Conservation (phyloP, 495 filamentous ascomycete species). For the Penicillium angulare region DNA sequence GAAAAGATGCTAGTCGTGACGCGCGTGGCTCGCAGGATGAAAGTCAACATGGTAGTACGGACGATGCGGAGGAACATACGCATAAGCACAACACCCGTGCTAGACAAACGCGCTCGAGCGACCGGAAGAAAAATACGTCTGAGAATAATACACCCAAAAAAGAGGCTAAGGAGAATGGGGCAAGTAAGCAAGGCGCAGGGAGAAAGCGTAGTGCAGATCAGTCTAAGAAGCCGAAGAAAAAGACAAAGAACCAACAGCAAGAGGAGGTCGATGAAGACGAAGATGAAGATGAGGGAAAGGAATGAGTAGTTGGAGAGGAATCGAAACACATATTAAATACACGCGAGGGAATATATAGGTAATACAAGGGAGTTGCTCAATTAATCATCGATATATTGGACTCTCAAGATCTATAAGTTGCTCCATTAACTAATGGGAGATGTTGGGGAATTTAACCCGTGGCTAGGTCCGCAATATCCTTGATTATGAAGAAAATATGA, state of each 20-base stretch:
- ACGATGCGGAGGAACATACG: neutral
- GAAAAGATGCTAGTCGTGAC: constrained; percentile 23
- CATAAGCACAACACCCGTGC: neutral
- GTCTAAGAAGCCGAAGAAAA: constrained; percentile 6
- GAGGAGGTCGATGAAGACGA: constrained; percentile 17
- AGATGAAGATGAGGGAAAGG: constrained; percentile 12
- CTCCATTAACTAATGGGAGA: no score
- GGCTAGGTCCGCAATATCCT: no score
- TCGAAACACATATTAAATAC: no score
- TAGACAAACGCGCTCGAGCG: neutral
- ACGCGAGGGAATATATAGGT: no score
- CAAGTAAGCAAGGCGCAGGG: neutral
- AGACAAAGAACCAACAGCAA: constrained; percentile 3
- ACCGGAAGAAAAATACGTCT: no score
- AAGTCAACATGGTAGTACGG: neutral
- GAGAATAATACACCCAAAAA: neutral
- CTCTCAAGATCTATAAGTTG: no score
- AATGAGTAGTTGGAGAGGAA: no score
- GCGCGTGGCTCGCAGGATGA: neutral
- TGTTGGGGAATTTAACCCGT: no score
- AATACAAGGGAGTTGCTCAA: no score
- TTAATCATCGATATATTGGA: no score
- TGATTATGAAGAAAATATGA: no score
- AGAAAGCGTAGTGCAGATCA: constrained; percentile 9
- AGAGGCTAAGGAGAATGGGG: neutral